These are phyloP conservation scores for Melanopsichium pennsylvanicum DNA, from an alignment of 1,284 basidiomycete species.

Conservation along the genomic window DNA sequence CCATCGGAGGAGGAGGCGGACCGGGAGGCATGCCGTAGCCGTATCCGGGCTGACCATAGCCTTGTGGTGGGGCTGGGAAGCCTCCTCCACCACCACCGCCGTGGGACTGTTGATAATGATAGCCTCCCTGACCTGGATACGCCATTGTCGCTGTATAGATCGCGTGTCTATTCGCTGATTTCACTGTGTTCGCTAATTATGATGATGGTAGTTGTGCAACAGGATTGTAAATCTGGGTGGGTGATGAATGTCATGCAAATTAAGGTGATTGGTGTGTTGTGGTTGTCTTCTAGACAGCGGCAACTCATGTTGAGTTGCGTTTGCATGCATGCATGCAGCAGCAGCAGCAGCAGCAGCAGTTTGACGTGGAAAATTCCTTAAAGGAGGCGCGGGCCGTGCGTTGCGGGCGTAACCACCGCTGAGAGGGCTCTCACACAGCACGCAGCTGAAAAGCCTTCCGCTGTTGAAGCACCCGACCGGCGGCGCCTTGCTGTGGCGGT, in stretches of 20 bases:
- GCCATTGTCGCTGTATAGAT: slow-evolving; percentile 37
- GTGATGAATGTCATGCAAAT: not conserved
- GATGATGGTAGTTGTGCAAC: not conserved
- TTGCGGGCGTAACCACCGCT: not conserved
- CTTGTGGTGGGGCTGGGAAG: slow-evolving; percentile 30
- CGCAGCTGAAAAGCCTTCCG: too few species aligned
- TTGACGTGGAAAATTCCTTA: too few species aligned
- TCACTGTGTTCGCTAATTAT: not conserved
- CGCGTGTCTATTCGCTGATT: too few species aligned
- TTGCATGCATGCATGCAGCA: too few species aligned
- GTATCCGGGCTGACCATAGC: slow-evolving; percentile 38
- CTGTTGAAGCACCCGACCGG: too few species aligned
- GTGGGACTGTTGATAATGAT: slow-evolving; percentile 49
- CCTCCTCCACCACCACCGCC: slow-evolving; percentile 42
- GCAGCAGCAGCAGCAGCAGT: too few species aligned
- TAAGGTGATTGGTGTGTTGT: too few species aligned
- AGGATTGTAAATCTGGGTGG: not conserved
- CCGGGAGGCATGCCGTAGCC: slow-evolving; percentile 33
- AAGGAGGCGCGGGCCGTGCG: slow-evolving; percentile 15
- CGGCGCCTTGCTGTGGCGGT: too few species aligned
- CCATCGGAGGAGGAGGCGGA: slow-evolving; percentile 26
- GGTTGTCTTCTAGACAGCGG: too few species aligned
- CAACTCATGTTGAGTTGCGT: too few species aligned
- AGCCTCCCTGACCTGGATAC: slow-evolving; percentile 56
- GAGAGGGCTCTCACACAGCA: too few species aligned